phyloP scores from a whole-genome alignment of 164 flowering plant species.

The Santalum album region DNA sequence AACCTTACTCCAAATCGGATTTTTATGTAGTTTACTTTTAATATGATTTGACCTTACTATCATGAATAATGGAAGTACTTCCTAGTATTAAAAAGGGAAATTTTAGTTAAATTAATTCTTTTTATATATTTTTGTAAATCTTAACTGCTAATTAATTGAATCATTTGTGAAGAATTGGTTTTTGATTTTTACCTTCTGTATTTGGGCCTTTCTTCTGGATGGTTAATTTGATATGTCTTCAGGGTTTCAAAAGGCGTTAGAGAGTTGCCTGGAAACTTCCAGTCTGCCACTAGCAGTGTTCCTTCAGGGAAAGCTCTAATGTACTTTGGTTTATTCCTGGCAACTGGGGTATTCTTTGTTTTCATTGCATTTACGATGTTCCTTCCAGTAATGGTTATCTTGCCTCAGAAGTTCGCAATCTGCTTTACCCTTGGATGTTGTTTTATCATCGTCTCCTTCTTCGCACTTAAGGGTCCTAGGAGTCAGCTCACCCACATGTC shows the following conservation, averaged over 20 bases:
- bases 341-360: slow-evolving; percentile 76
- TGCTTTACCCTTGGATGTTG: slow-evolving; percentile 89
- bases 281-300: slow-evolving; percentile 75
- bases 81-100: no score
- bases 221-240: background rate
- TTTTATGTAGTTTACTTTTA: no score
- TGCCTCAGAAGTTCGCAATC: slow-evolving; percentile 96
- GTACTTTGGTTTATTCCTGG: slow-evolving; percentile 86
- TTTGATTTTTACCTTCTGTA: no score
- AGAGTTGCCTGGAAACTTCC: slow-evolving; percentile 77
- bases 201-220: no score
- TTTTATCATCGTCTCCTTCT: slow-evolving; percentile 79
- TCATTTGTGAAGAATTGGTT: no score
- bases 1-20: no score
- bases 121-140: no score
- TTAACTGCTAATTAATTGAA: no score
- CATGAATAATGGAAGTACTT: no score
- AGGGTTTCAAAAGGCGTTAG: slow-evolving; percentile 82
- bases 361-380: slow-evolving; percentile 95
- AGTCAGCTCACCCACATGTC: slow-evolving; percentile 90
- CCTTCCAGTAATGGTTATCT: slow-evolving; percentile 89
- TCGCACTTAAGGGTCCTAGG: slow-evolving; percentile 83
- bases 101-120: no score
- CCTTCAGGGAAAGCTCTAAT: slow-evolving; percentile 87
- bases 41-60: no score